A percentile compares a stretch with the other conserved stretches of the same genome.
phyloP scores from a whole-genome alignment of 768 basidiomycete species.

The Amylocystis lapponica region DNA sequence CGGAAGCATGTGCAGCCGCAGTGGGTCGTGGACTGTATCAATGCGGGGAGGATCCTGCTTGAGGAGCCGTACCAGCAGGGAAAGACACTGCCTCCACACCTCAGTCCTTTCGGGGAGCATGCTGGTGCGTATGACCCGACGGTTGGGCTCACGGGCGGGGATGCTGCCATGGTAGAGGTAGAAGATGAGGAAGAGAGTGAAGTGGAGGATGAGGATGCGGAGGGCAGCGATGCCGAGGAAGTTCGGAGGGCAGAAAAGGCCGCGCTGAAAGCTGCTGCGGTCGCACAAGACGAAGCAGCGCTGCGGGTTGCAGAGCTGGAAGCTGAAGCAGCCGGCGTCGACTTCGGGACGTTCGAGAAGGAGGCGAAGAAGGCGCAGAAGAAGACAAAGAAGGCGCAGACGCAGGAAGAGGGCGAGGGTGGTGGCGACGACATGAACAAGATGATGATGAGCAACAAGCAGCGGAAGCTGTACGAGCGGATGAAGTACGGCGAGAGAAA shows the following conservation, averaged over 20 bases:
- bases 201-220: conserved; percentile 18
- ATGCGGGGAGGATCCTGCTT: conserved; percentile 75
- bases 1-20: conserved; percentile 94
- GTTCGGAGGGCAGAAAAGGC: conserved; percentile 19
- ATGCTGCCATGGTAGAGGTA: conserved; percentile 27
- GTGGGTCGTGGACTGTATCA: conserved; percentile 96
- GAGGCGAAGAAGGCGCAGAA: conserved; percentile 59
- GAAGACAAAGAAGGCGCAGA: conserved; percentile 31
- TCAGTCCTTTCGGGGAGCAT: conserved; percentile 89
- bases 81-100: conserved; percentile 82
- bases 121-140: conserved; percentile 73
- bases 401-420: conserved; percentile 19
- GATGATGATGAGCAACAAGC: conserved; percentile 97
- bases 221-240: conserved; percentile 23
- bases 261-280: conserved; percentile 27
- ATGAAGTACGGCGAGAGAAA: conserved; percentile 85
- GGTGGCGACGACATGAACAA: conserved; percentile 86
- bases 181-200: conserved; percentile 28
- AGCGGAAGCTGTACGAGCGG: conserved; percentile 88
- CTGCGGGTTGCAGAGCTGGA: conserved; percentile 85
- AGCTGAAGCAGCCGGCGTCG: conserved; percentile 84
- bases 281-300: conserved; percentile 54
- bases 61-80: conserved; percentile 87
- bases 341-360: conserved; percentile 74
- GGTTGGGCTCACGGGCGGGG: conserved; percentile 29